Base-by-base conservation (phyloP, 371 early-diverging fungal genomes). In the Mortierella sp. region DNA sequence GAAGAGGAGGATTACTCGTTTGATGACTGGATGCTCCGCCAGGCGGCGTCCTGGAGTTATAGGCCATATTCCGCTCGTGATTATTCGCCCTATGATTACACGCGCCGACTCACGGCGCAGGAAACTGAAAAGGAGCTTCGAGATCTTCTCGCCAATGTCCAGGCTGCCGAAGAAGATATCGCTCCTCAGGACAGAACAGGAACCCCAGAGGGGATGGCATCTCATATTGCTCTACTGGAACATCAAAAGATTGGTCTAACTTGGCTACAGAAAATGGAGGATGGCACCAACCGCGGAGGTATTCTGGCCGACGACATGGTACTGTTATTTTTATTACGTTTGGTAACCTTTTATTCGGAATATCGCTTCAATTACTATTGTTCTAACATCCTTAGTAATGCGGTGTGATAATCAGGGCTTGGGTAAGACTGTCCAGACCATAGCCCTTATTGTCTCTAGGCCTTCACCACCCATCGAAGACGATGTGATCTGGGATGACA, bases 391-490 rank as follows among this genome's bases (percentile, higher is more conserved):
- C n/a, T 26, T 32, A 51, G 4, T 58, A 17, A 8, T 44, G 5
- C 23, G 44, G 8, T 44, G 19, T 44, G 19, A 8, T 19, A 19
- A 14, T 62, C 91, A 94, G 95, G 97, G 97, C 0, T 78, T 97
- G 46, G 97, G 97, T 26, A 96, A 97, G 80, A 96, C 97, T 0
- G 79, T 96, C 24, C 93, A 95, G 69, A 88, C 92, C 0, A 92
- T 97, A 43, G 88, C 90, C 4, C 80, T 94, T 24, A 83, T 95
- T 9, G 78, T 90, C 8, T 83, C 82, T 6, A 82, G 83, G 4
- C 84, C 80, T 1, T 73, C 79, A 48, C 39, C 49, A 0, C 70
- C 79, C 50, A 72, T 72, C 24, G 67, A 64, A n/a, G 68, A 70
- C 11, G 43, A 48, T 14, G 54, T 64, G 5, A 56, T 61, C 30